Base-by-base conservation (phyloP, 1,139 yeast species). In the Protomyces lactucae-debilis region DNA sequence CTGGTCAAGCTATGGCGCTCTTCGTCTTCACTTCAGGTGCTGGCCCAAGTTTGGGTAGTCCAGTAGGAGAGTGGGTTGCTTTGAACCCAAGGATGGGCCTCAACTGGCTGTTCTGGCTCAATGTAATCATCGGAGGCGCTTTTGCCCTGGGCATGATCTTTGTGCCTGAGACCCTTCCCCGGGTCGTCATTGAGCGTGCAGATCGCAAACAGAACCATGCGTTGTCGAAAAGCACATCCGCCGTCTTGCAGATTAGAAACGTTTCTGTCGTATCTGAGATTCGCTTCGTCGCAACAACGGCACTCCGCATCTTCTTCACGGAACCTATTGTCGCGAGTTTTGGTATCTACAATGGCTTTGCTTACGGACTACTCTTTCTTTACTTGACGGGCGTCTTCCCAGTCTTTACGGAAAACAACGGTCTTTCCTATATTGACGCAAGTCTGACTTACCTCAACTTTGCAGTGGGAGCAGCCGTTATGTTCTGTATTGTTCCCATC, bases 271-370 rank as follows among this genome's bases (percentile, higher is more conserved):
- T 57, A 1, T 16, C 39, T 14, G 61, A 61, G 36, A 56, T 61
- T 9, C 45, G 51, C n/a, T 55, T 61, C 46, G 65, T 54, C 25
- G 48, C 57, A 1, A 39, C 65, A 12, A 60, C 52, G 63, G 67
- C 97, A 0, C 75, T 87, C 68, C 85, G 83, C 71, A 86, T 92
- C 70, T 83, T 83, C 32, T 75, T 83, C 43, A 81, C 87, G 59
- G 97, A 91, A 75, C 95, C 96, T 2, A 95, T 91, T 43, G 82
- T 92, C 71, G 91, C 85, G 69, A 77, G 88, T 70, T 82, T 91
- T 74, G 90, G 97, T 72, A 83, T 85, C 67, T 92, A 89, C 76
- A 95, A 92, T 73, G 88, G 96, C 64, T 82, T 92, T 74, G 86
- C 91, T 72, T 91, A 92, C 78, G 88, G 97, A 35, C 79, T 90